These are phyloP conservation scores for Beauveria caledonica DNA, from an alignment of 2,329 filamentous ascomycete genomes.

Conservation along the genomic window DNA sequence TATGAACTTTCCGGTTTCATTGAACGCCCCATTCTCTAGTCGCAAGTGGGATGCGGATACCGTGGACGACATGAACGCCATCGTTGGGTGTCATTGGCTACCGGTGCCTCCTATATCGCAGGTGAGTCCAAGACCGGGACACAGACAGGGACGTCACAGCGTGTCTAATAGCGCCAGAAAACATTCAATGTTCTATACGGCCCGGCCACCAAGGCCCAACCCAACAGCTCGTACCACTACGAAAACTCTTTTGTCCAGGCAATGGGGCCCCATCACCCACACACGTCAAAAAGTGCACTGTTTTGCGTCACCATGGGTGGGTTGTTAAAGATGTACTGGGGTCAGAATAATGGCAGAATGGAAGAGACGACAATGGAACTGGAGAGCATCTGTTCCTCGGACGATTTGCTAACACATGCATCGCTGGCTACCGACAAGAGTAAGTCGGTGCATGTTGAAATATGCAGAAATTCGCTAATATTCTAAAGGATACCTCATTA, in stretches of 20 bases:
- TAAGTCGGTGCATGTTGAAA: conserved; percentile 27
- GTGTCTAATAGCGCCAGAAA: conserved; percentile 22
- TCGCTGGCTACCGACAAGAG: conserved; percentile 67
- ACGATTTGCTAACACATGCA: conserved; percentile 74
- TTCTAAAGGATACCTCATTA: conserved; percentile 42
- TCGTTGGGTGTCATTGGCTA: conserved; percentile 86
- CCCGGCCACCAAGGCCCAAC: conserved; percentile 51
- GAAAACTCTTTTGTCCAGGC: conserved; percentile 57
- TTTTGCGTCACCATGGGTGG: conserved; percentile 70
- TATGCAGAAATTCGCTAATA: conserved; percentile 18
- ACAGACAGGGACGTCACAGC: not conserved
- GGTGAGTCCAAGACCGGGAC: conserved; percentile 17
- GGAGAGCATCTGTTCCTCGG: conserved; percentile 61
- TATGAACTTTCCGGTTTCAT: conserved; percentile 58
- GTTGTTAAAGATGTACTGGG: conserved; percentile 66
- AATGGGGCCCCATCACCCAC: conserved; percentile 65
- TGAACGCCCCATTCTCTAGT: conserved; percentile 62
- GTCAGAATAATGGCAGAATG: conserved; percentile 64
- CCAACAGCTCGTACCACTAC: conserved; percentile 54
- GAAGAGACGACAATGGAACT: conserved; percentile 66
- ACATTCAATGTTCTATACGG: conserved; percentile 43
- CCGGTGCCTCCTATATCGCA: conserved; percentile 44
- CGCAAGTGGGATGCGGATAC: conserved; percentile 59
- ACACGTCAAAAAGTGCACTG: conserved; percentile 62
- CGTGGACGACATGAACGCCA: conserved; percentile 63